These are phyloP conservation scores for Penicillium sp. DNA, from an alignment of 2,329 filamentous ascomycete species.

Conservation along the genomic window DNA sequence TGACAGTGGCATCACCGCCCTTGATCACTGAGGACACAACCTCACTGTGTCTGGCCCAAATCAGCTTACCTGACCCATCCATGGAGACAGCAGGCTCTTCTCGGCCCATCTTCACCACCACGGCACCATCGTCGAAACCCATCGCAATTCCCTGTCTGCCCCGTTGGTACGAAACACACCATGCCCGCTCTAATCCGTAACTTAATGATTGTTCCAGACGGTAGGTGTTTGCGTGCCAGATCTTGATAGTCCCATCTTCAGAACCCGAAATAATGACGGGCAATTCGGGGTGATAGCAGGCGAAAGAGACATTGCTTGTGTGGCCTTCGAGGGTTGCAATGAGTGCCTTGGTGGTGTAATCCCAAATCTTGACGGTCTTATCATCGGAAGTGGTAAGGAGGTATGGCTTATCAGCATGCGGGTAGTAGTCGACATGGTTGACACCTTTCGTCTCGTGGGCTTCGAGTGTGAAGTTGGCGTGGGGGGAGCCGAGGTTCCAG, in stretches of 20 bases:
- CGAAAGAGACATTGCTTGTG: slow-evolving; percentile 96
- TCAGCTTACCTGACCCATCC: slow-evolving; percentile 91
- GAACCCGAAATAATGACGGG: slow-evolving; percentile 97
- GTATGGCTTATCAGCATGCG: slow-evolving; percentile 69
- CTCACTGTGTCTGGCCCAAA: slow-evolving; percentile 94
- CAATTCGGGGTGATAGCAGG: slow-evolving; percentile 94
- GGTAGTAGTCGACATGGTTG: slow-evolving; percentile 90
- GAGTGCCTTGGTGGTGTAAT: slow-evolving; percentile 96
- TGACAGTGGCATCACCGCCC: slow-evolving; percentile 74
- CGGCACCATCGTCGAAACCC: slow-evolving; percentile 95
- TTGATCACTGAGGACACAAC: slow-evolving; percentile 95
- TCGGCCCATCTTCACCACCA: slow-evolving; percentile 94
- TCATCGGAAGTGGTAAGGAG: slow-evolving; percentile 96
- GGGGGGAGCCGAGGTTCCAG: slow-evolving; percentile 91
- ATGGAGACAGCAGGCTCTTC: slow-evolving; percentile 98
- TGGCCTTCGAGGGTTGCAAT: slow-evolving; percentile 96
- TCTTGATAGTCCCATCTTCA: slow-evolving; percentile 94
- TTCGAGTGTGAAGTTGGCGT: slow-evolving; percentile 93
- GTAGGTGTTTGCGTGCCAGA: slow-evolving; percentile 99
- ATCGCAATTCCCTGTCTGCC: slow-evolving; percentile 92
- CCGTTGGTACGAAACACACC: slow-evolving; percentile 95
- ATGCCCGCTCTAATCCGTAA: slow-evolving; percentile 92
- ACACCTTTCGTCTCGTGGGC: slow-evolving; percentile 97
- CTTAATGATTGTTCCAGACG: slow-evolving; percentile 91
- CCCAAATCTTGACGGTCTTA: slow-evolving; percentile 96